A percentile compares a stretch with the other conserved stretches of the same genome.
These are phyloP conservation scores for Zalaria obscura DNA, from an alignment of 2,329 filamentous ascomycete species.

Conservation along the genomic window DNA sequence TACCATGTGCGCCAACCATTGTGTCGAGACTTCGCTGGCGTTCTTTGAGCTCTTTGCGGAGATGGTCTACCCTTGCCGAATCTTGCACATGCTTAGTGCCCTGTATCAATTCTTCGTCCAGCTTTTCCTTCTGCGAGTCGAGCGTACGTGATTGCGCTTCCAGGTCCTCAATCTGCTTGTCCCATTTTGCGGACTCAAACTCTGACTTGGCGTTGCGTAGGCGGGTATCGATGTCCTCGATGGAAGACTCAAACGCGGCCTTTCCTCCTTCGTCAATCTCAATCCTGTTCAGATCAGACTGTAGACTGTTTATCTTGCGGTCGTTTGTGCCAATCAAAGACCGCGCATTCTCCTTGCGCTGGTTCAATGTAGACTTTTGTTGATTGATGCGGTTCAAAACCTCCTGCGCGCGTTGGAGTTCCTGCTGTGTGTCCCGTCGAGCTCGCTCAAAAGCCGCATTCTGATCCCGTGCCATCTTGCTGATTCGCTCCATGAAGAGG, in stretches of 20 bases:
- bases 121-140: constrained; percentile 56
- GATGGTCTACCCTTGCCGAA: constrained; percentile 67
- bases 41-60: constrained; percentile 66
- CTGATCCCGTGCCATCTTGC: constrained; percentile 63
- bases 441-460: constrained; percentile 62
- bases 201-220: constrained; percentile 50
- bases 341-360: constrained; percentile 60
- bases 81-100: constrained; percentile 70
- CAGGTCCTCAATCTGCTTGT: constrained; percentile 52
- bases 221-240: constrained; percentile 52
- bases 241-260: constrained; percentile 59
- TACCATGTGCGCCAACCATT: constrained; percentile 58
- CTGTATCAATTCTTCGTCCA: constrained; percentile 71
- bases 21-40: constrained; percentile 63
- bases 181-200: constrained; percentile 51
- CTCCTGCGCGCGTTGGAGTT: constrained; percentile 58
- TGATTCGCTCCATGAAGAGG: constrained; percentile 64
- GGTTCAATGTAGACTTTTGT: constrained; percentile 54
- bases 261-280: constrained; percentile 75
- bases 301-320: constrained; percentile 49
- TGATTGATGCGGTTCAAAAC: constrained; percentile 61
- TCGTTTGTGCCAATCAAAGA: constrained; percentile 63
- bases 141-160: constrained; percentile 52
- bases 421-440: constrained; percentile 58
- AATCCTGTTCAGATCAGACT: constrained; percentile 57